Evolutionary conservation across 1,284 basidiomycete species (phyloP).

Genomic region (Stereum hirsutum): DNA sequence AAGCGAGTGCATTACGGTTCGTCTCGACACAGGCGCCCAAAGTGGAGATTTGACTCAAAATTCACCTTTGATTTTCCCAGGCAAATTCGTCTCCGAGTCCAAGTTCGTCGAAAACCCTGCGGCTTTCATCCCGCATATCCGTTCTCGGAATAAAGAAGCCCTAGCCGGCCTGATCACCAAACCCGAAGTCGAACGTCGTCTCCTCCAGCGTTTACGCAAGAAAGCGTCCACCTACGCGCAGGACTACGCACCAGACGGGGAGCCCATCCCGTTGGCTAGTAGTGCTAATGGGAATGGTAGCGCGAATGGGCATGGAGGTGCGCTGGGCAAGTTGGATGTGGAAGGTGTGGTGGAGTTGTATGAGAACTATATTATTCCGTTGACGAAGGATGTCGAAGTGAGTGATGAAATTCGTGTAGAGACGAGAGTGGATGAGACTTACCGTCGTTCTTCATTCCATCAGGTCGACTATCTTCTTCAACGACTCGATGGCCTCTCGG

Average conservation of each 20-base stretch:
- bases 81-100: slow-evolving; percentile 97
- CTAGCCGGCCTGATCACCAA: slow-evolving; percentile 90
- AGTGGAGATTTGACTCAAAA: too few species aligned
- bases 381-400: slow-evolving; percentile 98
- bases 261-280: slow-evolving; percentile 26
- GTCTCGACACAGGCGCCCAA: too few species aligned
- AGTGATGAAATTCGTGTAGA: too few species aligned
- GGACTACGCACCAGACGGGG: slow-evolving; percentile 75
- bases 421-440: too few species aligned
- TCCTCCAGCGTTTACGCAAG: slow-evolving; percentile 82
- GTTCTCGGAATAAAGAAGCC: slow-evolving; percentile 62
- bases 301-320: slow-evolving; percentile 13
- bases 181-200: slow-evolving; percentile 85
- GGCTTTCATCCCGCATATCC: slow-evolving; percentile 89
- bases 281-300: too few species aligned
- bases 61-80: too few species aligned
- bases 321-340: slow-evolving; percentile 75
- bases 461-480: slow-evolving; percentile 90
- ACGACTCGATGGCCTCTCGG: slow-evolving; percentile 73
- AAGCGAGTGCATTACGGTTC: slow-evolving; percentile 95
- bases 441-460: too few species aligned
- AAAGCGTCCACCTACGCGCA: slow-evolving; percentile 93
- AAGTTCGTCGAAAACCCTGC: slow-evolving; percentile 86
- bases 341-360: slow-evolving; percentile 91
- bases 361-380: slow-evolving; percentile 89